These are phyloP conservation scores for Neurospora sp. DNA, from an alignment of 495 filamentous ascomycete species.

Conservation along the genomic window DNA sequence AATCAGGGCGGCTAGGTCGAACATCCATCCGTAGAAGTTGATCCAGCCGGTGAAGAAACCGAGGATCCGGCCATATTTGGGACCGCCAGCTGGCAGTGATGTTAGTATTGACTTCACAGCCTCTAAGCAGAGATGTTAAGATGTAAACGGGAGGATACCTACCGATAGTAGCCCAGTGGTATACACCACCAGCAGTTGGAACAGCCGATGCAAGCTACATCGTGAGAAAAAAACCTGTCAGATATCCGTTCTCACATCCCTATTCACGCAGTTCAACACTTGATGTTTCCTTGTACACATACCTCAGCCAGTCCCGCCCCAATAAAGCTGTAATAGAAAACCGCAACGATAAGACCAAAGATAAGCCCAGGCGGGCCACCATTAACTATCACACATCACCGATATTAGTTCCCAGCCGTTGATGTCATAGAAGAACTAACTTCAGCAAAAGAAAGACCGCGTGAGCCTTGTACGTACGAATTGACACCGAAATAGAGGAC, in stretches of 20 bases:
- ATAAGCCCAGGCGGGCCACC: conserved; percentile 49
- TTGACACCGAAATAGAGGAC: conserved; percentile 42
- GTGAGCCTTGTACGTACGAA: conserved; percentile 26
- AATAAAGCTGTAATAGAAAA: conserved; percentile 37
- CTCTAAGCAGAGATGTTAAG: neutral
- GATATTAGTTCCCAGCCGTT: conserved; percentile 2
- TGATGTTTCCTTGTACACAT: neutral
- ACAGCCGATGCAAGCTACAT: conserved; percentile 65
- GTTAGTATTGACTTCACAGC: neutral
- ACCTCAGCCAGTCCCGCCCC: conserved; percentile 35
- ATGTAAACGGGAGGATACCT: neutral
- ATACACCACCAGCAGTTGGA: conserved; percentile 72
- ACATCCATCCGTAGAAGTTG: conserved; percentile 72
- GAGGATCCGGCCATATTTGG: conserved; percentile 52
- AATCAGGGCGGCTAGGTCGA: conserved; percentile 55
- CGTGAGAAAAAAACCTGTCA: neutral
- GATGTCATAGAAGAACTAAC: neutral
- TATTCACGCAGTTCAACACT: neutral
- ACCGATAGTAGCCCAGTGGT: conserved; percentile 73
- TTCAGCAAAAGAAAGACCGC: neutral
- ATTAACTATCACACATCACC: conserved; percentile 29
- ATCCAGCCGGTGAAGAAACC: conserved; percentile 75
- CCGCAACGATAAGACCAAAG: conserved; percentile 40
- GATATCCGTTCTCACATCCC: neutral
- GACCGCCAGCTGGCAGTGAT: conserved; percentile 39